Conservation (phyloP, 257 asterid genomes). For the Solanum sitiens region DNA sequence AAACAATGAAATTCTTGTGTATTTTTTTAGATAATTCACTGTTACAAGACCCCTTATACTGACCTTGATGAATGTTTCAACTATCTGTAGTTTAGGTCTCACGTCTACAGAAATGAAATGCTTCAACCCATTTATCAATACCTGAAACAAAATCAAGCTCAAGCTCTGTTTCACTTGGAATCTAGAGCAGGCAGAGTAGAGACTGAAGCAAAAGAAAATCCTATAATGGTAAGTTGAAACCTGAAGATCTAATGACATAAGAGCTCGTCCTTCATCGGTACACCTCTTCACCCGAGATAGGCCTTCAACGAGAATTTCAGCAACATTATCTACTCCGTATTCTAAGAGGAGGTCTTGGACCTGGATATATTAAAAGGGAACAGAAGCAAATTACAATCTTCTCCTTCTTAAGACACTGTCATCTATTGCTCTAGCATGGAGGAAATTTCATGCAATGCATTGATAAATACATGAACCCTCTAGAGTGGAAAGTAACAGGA, state of each 20-base stretch:
- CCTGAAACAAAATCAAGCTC: slow-evolving; percentile 30
- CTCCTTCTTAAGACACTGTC: not conserved
- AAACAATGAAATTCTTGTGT: not conserved
- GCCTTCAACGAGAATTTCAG: slow-evolving; percentile 87
- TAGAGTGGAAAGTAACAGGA: not conserved
- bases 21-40: not conserved
- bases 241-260: slow-evolving; percentile 98
- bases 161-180: not conserved
- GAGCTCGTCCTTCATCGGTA: slow-evolving; percentile 98
- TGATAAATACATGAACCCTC: not conserved
- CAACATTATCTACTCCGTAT: slow-evolving; percentile 84
- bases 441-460: not conserved
- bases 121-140: slow-evolving; percentile 85
- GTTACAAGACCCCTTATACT: not conserved
- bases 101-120: slow-evolving; percentile 77
- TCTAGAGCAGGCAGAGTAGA: not conserved
- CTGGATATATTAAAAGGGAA: slow-evolving; percentile 21
- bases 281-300: slow-evolving; percentile 89
- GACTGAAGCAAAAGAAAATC: not conserved
- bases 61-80: slow-evolving; percentile 92
- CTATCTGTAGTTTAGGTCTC: slow-evolving; percentile 77
- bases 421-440: not conserved
- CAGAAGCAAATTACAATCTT: not conserved
- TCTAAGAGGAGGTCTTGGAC: slow-evolving; percentile 84
- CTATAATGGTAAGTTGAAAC: slow-evolving; percentile 21